These are phyloP conservation scores for Atkinsonella texensis DNA, from an alignment of 2,329 filamentous ascomycete species.

Conservation along the genomic window DNA sequence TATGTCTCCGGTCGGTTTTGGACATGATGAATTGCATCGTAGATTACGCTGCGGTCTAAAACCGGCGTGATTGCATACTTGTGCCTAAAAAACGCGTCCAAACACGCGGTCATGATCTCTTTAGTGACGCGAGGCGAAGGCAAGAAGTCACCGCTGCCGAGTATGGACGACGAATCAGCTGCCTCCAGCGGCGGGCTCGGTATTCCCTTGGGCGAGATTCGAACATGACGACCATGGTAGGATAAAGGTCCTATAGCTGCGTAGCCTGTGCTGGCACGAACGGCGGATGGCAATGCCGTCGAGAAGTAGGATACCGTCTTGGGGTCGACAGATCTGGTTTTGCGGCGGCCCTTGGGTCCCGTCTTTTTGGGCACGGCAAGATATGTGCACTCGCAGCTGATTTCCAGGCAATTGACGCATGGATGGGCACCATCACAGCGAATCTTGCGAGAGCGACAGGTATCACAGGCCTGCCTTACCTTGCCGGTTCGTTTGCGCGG, in stretches of 20 bases:
- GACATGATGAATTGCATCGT: slow-evolving; percentile 8
- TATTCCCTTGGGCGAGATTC: background rate
- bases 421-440: slow-evolving; percentile 18
- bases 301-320: slow-evolving; percentile 2
- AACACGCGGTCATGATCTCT: slow-evolving; percentile 13
- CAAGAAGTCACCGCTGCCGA: slow-evolving; percentile 4
- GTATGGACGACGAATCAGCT: slow-evolving; percentile 3
- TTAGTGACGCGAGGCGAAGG: slow-evolving; percentile 2
- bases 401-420: slow-evolving; percentile 15
- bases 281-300: background rate
- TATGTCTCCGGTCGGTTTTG: slow-evolving; percentile 13
- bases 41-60: slow-evolving; percentile 12
- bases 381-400: slow-evolving; percentile 15
- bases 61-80: slow-evolving; percentile 24
- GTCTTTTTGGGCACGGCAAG: slow-evolving; percentile 20
- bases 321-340: background rate
- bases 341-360: slow-evolving; percentile 15
- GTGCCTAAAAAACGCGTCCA: slow-evolving; percentile 21
- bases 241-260: background rate
- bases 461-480: slow-evolving; percentile 19
- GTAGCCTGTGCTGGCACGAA: background rate
- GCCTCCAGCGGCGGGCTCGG: background rate
- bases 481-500: slow-evolving; percentile 8
- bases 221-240: background rate
- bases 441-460: slow-evolving; percentile 18